Evolutionary conservation across 257 asterid species (phyloP).

Genomic region (Salvia splendens): DNA sequence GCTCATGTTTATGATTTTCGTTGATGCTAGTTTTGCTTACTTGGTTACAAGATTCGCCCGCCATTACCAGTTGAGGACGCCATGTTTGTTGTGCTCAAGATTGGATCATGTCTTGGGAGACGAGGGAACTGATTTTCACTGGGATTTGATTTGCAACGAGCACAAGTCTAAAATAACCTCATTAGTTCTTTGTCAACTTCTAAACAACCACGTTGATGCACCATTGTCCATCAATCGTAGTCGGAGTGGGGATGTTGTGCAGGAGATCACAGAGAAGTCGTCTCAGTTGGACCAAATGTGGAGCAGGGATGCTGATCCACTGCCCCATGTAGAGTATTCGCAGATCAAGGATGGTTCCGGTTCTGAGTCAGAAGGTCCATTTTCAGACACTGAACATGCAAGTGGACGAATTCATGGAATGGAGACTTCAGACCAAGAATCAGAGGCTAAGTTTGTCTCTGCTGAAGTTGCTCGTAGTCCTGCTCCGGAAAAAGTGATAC

Average conservation of each 20-base stretch:
- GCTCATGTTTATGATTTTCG: conserved; percentile 63
- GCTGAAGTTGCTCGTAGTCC: conserved; percentile 30
- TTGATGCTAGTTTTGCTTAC: conserved; percentile 66
- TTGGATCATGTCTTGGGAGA: conserved; percentile 73
- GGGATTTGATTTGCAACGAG: conserved; percentile 64
- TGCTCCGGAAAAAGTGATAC: conserved; percentile 40
- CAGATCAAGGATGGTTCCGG: conserved; percentile 42
- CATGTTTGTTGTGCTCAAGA: conserved; percentile 92
- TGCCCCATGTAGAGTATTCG: conserved; percentile 41
- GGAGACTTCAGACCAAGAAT: conserved; percentile 24
- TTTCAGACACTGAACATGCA: conserved; percentile 30
- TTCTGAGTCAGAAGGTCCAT: conserved; percentile 41
- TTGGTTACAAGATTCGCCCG: conserved; percentile 70
- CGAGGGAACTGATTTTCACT: conserved; percentile 50
- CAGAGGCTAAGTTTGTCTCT: conserved; percentile 16
- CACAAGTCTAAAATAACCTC: conserved; percentile 70
- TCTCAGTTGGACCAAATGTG: conserved; percentile 23
- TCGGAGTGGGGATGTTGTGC: conserved; percentile 31
- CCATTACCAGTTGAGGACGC: conserved; percentile 51
- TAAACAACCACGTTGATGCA: conserved; percentile 53
- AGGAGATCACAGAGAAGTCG: conserved; percentile 34
- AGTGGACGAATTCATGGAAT: conserved; percentile 29
- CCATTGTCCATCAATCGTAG: conserved; percentile 27
- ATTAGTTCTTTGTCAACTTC: conserved; percentile 52
- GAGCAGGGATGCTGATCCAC: conserved; percentile 25